Evolutionary conservation across 345 rosid genomes (phyloP).

Genomic region (Linum usitatissimum): DNA sequence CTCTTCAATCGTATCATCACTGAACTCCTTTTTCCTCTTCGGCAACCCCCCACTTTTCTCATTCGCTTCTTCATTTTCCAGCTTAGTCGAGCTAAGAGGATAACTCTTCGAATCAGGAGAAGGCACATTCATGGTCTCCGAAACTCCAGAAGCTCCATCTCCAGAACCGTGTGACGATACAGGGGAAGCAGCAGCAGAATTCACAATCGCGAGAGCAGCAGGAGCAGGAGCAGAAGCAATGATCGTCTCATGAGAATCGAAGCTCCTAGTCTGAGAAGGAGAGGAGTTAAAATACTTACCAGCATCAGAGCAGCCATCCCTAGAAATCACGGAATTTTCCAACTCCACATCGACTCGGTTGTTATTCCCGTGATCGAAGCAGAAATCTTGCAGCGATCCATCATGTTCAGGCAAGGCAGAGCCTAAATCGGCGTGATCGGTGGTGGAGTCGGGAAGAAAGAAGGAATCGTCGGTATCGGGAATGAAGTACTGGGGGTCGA

Average conservation of each 20-base stretch:
- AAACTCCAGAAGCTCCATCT: conserved; percentile 11
- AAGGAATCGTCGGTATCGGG: not conserved
- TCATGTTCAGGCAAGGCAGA: not conserved
- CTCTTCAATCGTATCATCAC: not conserved
- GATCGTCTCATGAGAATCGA: conserved; percentile 11
- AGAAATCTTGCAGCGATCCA: not conserved
- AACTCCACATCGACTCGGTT: not conserved
- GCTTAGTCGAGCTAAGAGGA: not conserved
- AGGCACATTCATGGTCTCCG: conserved; percentile 2
- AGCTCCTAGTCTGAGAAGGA: conserved; percentile 14
- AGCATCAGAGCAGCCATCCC: conserved; percentile 7
- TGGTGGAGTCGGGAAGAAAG: not conserved
- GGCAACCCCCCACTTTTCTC: conserved; percentile 2
- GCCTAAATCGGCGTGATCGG: not conserved
- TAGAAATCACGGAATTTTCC: conserved; percentile 7
- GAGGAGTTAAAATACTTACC: conserved; percentile 16
- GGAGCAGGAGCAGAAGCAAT: conserved; percentile 2
- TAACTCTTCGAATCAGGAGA: conserved; percentile 9
- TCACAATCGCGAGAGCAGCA: not conserved
- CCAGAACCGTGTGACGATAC: conserved; percentile 19
- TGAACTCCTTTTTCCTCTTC: conserved; percentile 23
- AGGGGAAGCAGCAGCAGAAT: conserved; percentile 9
- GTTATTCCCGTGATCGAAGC: no score
- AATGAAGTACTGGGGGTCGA: not conserved
- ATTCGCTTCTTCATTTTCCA: conserved; percentile 9